A percentile compares a stretch with the other conserved stretches of the same genome.
Conservation (phyloP, 768 basidiomycete species). For the Rhodotorula sphaerocarpa region DNA sequence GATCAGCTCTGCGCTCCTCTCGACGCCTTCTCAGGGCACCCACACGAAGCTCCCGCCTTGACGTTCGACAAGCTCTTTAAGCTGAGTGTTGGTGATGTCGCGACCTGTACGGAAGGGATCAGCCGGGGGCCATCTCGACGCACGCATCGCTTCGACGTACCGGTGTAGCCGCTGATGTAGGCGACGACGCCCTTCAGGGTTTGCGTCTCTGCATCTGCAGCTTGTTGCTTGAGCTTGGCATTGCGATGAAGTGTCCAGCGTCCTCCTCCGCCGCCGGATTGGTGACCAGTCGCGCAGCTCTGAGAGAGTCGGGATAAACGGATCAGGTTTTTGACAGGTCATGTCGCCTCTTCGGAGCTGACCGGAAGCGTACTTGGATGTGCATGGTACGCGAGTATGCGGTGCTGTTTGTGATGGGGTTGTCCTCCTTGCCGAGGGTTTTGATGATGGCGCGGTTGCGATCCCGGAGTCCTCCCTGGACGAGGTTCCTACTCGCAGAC, state of each 20-base stretch:
- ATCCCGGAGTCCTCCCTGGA: conserved; percentile 1
- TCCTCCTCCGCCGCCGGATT: conserved; percentile 51
- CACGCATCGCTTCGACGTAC: conserved; percentile 54
- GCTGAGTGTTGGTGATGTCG: conserved; percentile 68
- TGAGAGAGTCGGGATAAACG: conserved; percentile 44
- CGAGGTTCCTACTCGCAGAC: neutral
- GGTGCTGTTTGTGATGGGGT: conserved; percentile 62
- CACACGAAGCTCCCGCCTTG: conserved; percentile 64
- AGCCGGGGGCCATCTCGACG: conserved; percentile 46
- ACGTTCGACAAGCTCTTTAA: conserved; percentile 59
- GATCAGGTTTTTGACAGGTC: conserved; percentile 29
- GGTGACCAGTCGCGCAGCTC: conserved; percentile 62
- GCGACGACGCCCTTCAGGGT: conserved; percentile 28
- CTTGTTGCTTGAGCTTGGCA: conserved; percentile 49
- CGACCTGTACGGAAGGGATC: conserved; percentile 50
- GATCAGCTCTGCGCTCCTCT: too few species aligned
- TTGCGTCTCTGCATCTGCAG: conserved; percentile 43
- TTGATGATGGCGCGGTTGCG: conserved; percentile 54
- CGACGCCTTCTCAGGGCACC: too few species aligned
- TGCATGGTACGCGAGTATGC: conserved; percentile 51
- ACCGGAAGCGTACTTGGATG: conserved; percentile 51
- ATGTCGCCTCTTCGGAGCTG: too few species aligned
- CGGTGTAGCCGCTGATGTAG: conserved; percentile 47
- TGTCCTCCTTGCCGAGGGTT: conserved; percentile 57
- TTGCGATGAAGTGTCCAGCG: conserved; percentile 45